A percentile compares a stretch with the other conserved stretches of the same genome.
Evolutionary conservation across 495 filamentous ascomycete genomes (phyloP).

Genomic region (Talaromyces wortmannii): DNA sequence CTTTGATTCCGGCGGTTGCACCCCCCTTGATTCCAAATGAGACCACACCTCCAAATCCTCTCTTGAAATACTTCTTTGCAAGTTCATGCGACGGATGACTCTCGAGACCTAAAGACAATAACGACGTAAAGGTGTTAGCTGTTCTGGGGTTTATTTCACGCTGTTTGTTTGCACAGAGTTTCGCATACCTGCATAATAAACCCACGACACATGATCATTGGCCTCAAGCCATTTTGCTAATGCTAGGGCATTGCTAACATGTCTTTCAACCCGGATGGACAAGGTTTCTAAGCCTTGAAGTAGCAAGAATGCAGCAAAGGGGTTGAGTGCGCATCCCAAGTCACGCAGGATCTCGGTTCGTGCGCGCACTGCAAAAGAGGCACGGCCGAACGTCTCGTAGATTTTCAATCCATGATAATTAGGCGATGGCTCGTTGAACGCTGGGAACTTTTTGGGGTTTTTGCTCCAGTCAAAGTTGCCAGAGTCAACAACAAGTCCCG

Average conservation of each 20-base stretch:
- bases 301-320: conserved; percentile 89
- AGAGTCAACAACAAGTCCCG: conserved; percentile 79
- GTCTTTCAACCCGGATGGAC: conserved; percentile 75
- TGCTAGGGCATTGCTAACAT: conserved; percentile 75
- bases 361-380: conserved; percentile 74
- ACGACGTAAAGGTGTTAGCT: too few species aligned
- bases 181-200: conserved; percentile 65
- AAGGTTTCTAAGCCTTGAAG: conserved; percentile 88
- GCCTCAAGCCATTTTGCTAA: conserved; percentile 79
- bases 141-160: too few species aligned
- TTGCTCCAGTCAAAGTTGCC: conserved; percentile 97
- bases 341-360: conserved; percentile 86
- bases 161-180: too few species aligned
- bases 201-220: conserved; percentile 82
- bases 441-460: conserved; percentile 73
- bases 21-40: conserved; percentile 64
- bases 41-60: conserved; percentile 87
- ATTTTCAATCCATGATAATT: conserved; percentile 97
- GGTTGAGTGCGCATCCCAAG: conserved; percentile 75
- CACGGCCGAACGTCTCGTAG: conserved; percentile 87
- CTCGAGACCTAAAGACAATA: conserved; percentile 61
- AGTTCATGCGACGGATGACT: conserved; percentile 70
- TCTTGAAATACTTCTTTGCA: conserved; percentile 83
- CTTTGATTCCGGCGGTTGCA: too few species aligned
- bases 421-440: conserved; percentile 83